A percentile compares a stretch with the other conserved stretches of the same genome.
phyloP scores from a whole-genome alignment of 352 stramenopile species.

The Phytophthora hibernalis region DNA sequence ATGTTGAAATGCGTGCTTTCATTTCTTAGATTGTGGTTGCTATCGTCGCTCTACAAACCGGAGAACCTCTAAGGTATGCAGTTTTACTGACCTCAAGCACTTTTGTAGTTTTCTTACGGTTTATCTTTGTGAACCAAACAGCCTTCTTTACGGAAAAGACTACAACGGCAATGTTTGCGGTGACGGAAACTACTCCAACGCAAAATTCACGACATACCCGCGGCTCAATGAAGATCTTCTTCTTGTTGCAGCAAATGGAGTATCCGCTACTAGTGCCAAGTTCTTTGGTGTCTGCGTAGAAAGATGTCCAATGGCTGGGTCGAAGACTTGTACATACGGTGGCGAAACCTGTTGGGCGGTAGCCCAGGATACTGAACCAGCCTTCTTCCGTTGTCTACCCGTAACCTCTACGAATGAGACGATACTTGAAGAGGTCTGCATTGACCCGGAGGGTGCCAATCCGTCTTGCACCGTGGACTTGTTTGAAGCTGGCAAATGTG shows the following conservation, averaged over 20 bases:
- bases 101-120: background rate
- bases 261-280: constrained; percentile 58
- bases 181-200: constrained; percentile 41
- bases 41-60: constrained; percentile 66
- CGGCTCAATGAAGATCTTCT: constrained; percentile 85
- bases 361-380: constrained; percentile 53
- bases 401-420: constrained; percentile 72
- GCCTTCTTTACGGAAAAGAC: constrained; percentile 83
- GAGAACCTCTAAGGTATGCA: constrained; percentile 60
- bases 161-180: constrained; percentile 87
- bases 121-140: constrained; percentile 17
- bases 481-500: constrained; percentile 45
- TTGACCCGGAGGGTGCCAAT: constrained; percentile 67
- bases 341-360: constrained; percentile 70
- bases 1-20: background rate
- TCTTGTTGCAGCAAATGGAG: constrained; percentile 40
- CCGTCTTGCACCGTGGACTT: constrained; percentile 53
- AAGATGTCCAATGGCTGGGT: constrained; percentile 55
- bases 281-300: constrained; percentile 87
- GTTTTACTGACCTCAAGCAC: background rate
- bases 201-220: constrained; percentile 75
- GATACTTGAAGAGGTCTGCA: constrained; percentile 57
- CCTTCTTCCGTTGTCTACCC: constrained; percentile 83
- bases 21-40: constrained; percentile 55
- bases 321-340: constrained; percentile 76